phyloP scores from a whole-genome alignment of 805 yeast genomes.

The Saccharomyces paradoxus region DNA sequence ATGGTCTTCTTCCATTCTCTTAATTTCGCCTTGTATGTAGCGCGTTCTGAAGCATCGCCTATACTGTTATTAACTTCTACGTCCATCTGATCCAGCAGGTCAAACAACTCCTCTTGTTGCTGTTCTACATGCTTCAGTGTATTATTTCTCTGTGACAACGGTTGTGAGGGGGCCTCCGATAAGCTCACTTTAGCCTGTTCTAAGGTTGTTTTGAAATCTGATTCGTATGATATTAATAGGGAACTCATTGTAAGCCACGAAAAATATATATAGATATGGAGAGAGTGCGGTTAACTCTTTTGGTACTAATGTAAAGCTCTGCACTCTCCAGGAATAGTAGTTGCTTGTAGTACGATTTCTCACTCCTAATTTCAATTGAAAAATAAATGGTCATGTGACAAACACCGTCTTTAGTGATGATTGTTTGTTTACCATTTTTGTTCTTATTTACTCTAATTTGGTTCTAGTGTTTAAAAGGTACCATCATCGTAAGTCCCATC shows the following conservation, averaged over 20 bases:
- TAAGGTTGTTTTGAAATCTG: conserved; percentile 31
- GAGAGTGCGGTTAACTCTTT: background rate
- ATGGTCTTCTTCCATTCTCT: conserved; percentile 59
- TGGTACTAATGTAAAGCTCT: background rate
- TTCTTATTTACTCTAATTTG: background rate
- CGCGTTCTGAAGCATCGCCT: conserved; percentile 35
- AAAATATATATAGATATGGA: too few species aligned
- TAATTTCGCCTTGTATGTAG: conserved; percentile 63
- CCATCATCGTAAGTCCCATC: background rate
- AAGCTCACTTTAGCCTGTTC: conserved; percentile 21
- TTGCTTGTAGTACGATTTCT: background rate
- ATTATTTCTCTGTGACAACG: conserved; percentile 17
- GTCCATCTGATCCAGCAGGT: conserved; percentile 77
- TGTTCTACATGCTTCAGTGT: conserved; percentile 23
- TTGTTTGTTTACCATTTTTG: background rate
- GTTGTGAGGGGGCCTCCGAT: conserved; percentile 13
- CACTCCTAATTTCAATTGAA: background rate
- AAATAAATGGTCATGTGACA: background rate
- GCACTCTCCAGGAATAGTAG: background rate
- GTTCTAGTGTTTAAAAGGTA: background rate
- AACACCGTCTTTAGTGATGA: background rate
- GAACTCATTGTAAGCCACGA: conserved; percentile 17
- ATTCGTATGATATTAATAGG: conserved; percentile 29
- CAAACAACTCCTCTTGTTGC: conserved; percentile 34
- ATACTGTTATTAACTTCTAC: conserved; percentile 75